Evolutionary conservation across 345 rosid genomes (phyloP).

Genomic region (Kandelia obovata): DNA sequence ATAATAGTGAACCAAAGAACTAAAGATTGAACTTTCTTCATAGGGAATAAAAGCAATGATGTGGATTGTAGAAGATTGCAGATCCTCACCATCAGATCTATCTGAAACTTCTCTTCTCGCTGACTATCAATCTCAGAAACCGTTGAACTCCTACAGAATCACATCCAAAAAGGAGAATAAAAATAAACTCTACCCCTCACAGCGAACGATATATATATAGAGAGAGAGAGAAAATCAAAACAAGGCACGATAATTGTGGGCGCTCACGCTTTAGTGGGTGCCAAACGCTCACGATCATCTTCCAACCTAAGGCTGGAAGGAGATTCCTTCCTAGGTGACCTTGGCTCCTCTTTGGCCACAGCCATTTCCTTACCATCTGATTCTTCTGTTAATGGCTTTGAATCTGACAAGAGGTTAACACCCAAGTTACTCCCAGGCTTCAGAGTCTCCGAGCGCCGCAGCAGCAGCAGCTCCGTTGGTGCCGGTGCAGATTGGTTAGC

Average conservation of each 20-base stretch:
- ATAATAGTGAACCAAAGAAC: slow-evolving; percentile 3
- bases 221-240: neutral
- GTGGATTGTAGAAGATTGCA: slow-evolving; percentile 1
- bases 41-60: neutral
- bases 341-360: slow-evolving; percentile 45
- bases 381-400: slow-evolving; percentile 38
- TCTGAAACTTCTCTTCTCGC: slow-evolving; percentile 72
- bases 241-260: neutral
- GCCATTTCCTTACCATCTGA: slow-evolving; percentile 33
- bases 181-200: neutral
- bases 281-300: slow-evolving; percentile 41
- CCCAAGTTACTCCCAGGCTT: slow-evolving; percentile 37
- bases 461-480: slow-evolving; percentile 19
- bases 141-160: slow-evolving; percentile 38
- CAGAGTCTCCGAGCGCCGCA: neutral
- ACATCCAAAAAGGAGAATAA: neutral
- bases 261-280: slow-evolving; percentile 51
- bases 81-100: slow-evolving; percentile 93
- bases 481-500: neutral
- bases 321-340: slow-evolving; percentile 60
- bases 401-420: slow-evolving; percentile 7
- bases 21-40: neutral
- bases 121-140: slow-evolving; percentile 41
- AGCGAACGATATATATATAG: neutral
- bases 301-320: slow-evolving; percentile 44